A percentile compares a stretch with the other conserved stretches of the same genome.
phyloP scores from a whole-genome alignment of 805 yeast genomes.

The Blastobotrys attinorum region DNA sequence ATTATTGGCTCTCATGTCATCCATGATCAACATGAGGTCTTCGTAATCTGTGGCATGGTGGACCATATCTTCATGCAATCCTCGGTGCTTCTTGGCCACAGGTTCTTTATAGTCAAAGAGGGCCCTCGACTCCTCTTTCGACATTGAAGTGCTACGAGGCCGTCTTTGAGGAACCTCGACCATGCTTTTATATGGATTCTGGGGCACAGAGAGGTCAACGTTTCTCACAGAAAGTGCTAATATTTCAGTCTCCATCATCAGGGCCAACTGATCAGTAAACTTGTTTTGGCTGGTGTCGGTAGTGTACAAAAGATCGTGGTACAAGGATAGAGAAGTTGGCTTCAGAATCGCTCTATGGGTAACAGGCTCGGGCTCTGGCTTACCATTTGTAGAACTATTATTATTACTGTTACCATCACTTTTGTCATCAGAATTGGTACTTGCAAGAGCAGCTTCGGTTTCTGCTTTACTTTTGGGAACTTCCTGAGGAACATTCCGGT shows the following conservation, averaged over 20 bases:
- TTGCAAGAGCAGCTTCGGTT: too few relatives aligned
- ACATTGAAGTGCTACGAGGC: not conserved
- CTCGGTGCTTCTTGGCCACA: conserved; percentile 34
- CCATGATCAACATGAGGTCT: conserved; percentile 72
- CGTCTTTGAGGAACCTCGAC: conserved; percentile 23
- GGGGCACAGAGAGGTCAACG: conserved; percentile 62
- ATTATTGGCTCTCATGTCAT: conserved; percentile 34
- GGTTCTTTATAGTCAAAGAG: conserved; percentile 23
- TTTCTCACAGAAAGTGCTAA: conserved; percentile 71
- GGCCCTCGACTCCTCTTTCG: conserved; percentile 9
- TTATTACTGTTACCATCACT: not conserved
- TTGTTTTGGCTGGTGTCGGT: conserved; percentile 64
- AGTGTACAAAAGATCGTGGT: conserved; percentile 77
- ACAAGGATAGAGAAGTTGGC: conserved; percentile 74
- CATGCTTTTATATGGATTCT: conserved; percentile 20
- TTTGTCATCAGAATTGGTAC: not conserved
- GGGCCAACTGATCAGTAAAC: conserved; percentile 70
- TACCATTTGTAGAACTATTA: not conserved
- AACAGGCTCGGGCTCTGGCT: conserved; percentile 37
- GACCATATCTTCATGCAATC: conserved; percentile 58
- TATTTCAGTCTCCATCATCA: conserved; percentile 83
- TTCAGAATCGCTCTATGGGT: conserved; percentile 69
- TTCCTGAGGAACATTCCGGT: conserved; percentile 38
- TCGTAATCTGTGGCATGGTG: conserved; percentile 78
- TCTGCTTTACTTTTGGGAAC: not conserved